Evolutionary conservation across 1,284 basidiomycete species (phyloP), one percentile per base, ranked within the genome.

Genomic region (Tilletia indica): DNA sequence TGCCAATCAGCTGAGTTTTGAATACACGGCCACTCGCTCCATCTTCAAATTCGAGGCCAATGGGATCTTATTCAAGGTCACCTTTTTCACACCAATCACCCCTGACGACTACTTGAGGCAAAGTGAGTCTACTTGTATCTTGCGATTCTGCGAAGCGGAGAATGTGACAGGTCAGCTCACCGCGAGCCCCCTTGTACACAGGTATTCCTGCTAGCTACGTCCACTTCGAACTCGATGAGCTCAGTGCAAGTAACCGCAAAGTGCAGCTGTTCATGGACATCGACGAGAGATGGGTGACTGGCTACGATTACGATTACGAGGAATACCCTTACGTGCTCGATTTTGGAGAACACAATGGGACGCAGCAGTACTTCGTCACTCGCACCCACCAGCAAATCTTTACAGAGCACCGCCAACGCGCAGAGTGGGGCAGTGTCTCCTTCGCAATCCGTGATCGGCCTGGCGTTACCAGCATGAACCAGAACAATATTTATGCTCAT

Each of bases 41-140:
- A 81, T 82, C 68, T 83, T 81, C 64, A 68, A 74, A 39, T 82
- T 83, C 54, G 74, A 80, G 21, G 82, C 81, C 48, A 80, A 72
- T 54, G 73, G 74, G 54, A 73, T 82, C 48, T 61, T 47, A 9
- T 83, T 83, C 76, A 79, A 73, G 67, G 82, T 80, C 56, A 81
- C 78, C 19, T 83, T 83, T 71, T 68, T 83, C 58, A 82, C 80
- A 25, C 81, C 81, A n/a, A 76, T 82, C 76, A 77, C 77, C 56
- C 77, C 78, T 5, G 68, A 80, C 64, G 81, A 83, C 71, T 79
- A 78, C 49, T 70, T 83, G 21, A 74, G 82, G 38, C 80, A 83
- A 68, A 81, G 77, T 73, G 14, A 58, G 56, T 58, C 21, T 31
- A n/a, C n/a, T 19, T 54, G 9, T 45, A 1, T 45, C 42, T 45